phyloP scores from a whole-genome alignment of 345 rosid genomes.

The Euphorbia lathyris region DNA sequence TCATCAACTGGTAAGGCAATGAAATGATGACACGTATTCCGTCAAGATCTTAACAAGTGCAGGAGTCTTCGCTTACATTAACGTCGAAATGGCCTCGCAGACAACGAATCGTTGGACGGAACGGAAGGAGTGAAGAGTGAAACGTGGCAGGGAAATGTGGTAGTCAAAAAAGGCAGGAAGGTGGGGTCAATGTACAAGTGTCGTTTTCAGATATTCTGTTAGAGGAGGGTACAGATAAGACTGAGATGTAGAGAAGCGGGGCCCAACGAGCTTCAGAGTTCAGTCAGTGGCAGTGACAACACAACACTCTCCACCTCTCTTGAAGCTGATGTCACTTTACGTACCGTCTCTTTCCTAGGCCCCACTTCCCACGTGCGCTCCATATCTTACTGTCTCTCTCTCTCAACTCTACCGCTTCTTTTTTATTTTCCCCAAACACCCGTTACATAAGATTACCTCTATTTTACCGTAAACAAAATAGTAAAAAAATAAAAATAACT shows the following conservation, averaged over 20 bases:
- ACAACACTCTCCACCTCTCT: not conserved
- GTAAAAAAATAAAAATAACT: no score
- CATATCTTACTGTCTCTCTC: constrained; percentile 10
- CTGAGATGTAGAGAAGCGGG: constrained; percentile 10
- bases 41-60: not conserved
- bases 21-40: not conserved
- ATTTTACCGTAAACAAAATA: no score
- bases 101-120: not conserved
- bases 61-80: not conserved
- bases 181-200: constrained; percentile 9
- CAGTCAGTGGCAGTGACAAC: constrained; percentile 8
- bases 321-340: constrained; percentile 12
- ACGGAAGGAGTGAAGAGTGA: not conserved
- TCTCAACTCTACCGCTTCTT: not conserved
- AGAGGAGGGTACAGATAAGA: constrained; percentile 16
- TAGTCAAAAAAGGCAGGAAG: not conserved
- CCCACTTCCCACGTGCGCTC: constrained; percentile 22
- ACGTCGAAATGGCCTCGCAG: not conserved
- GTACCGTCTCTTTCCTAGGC: constrained; percentile 17
- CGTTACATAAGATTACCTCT: no score
- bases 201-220: constrained; percentile 4
- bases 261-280: not conserved
- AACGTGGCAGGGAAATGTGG: constrained; percentile 28
- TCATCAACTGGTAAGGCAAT: not conserved
- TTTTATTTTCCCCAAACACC: not conserved